Conservation (phyloP, 768 basidiomycete species). For the Boletus pseudopeckii region DNA sequence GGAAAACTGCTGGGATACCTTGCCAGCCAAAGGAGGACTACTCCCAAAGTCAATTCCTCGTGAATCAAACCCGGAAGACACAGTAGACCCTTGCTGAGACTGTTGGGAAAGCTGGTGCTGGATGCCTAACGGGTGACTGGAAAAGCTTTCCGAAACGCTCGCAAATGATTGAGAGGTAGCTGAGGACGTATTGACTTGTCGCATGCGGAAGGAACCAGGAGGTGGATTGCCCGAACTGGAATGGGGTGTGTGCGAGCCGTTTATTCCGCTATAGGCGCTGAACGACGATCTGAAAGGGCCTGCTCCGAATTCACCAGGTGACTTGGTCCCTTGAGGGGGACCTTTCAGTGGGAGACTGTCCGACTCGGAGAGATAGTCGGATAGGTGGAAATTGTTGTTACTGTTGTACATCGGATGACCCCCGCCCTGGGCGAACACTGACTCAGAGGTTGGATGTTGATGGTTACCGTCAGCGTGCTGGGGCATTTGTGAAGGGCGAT, state of each 20-base stretch:
- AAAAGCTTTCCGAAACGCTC: constrained; percentile 24
- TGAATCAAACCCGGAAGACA: constrained; percentile 26
- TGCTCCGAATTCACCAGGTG: constrained; percentile 34
- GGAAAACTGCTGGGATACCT: constrained; percentile 31
- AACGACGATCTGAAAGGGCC: constrained; percentile 37
- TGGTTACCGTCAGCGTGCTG: constrained; percentile 32
- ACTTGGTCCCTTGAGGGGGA: constrained; percentile 26
- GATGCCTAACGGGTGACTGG: constrained; percentile 26
- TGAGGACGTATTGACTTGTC: constrained; percentile 32
- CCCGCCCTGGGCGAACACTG: constrained; percentile 31
- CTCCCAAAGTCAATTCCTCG: constrained; percentile 34
- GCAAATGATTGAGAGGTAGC: constrained; percentile 25
- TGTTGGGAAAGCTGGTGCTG: constrained; percentile 36
- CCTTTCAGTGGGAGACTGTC: constrained; percentile 33
- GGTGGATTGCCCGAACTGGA: constrained; percentile 30
- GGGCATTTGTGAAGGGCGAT: constrained; percentile 24
- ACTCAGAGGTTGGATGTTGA: constrained; percentile 32
- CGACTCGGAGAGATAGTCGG: constrained; percentile 36
- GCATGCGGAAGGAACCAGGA: constrained; percentile 35
- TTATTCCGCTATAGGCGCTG: constrained; percentile 31
- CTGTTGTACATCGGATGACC: constrained; percentile 43
- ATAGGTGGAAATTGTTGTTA: constrained; percentile 29
- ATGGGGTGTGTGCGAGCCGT: constrained; percentile 21
- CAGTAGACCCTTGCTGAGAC: constrained; percentile 29
- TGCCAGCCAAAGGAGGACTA: constrained; percentile 23